Percentiles rank a stretch among this genome's conserved stretches.
These are phyloP conservation scores for Saturnispora hagleri DNA, from an alignment of 805 yeast species.

Conservation along the genomic window DNA sequence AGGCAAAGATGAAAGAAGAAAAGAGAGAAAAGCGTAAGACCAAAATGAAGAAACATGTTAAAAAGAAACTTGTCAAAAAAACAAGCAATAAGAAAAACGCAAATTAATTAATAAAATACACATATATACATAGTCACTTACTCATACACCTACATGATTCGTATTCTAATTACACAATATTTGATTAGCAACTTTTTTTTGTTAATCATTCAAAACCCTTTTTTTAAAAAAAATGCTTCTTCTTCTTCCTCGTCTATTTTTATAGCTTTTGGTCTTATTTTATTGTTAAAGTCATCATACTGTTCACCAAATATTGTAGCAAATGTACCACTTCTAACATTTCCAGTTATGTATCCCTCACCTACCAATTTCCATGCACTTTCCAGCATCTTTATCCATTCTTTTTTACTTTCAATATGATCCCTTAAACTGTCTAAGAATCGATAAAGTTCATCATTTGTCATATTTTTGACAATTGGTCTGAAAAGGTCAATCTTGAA, in stretches of 20 bases:
- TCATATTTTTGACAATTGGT: neutral
- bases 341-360: slow-evolving; percentile 3
- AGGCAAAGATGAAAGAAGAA: slow-evolving; percentile 66
- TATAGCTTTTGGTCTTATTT: neutral
- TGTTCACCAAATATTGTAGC: slow-evolving; percentile 2
- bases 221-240: neutral
- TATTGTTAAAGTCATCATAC: neutral
- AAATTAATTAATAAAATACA: slow-evolving; percentile 7
- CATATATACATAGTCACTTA: neutral
- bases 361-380: slow-evolving; percentile 2
- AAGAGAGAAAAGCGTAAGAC: slow-evolving; percentile 71
- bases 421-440: neutral
- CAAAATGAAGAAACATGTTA: slow-evolving; percentile 74
- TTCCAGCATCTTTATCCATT: slow-evolving; percentile 1
- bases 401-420: neutral
- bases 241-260: neutral
- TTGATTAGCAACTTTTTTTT: neutral
- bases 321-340: neutral
- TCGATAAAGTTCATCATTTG: neutral
- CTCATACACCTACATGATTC: too few relatives aligned
- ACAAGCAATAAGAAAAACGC: slow-evolving; percentile 13
- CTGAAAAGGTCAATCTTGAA: neutral
- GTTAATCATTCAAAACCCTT: neutral
- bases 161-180: neutral
- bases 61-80: slow-evolving; percentile 64